phyloP scores from a whole-genome alignment of 1,284 basidiomycete genomes.

The Nidula niveotomentosa region DNA sequence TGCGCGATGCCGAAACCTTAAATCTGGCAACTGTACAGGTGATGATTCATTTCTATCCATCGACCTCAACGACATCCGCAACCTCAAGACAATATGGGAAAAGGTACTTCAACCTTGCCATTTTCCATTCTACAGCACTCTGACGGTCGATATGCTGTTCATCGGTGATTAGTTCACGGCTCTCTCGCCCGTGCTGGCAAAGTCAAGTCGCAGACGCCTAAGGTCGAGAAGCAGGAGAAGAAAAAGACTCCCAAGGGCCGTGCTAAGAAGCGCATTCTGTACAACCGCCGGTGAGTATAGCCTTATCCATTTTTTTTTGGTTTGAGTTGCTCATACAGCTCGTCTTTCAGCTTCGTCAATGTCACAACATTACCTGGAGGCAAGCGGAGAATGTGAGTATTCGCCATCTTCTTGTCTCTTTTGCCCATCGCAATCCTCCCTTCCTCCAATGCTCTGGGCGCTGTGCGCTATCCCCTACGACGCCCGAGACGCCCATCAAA shows the following conservation, averaged over 20 bases:
- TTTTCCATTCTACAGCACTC: conserved; percentile 5
- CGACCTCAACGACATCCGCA: conserved; percentile 22
- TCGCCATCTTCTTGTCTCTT: background rate
- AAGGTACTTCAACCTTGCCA: conserved; percentile 41
- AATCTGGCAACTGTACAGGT: conserved; percentile 30
- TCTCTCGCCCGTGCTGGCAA: conserved; percentile 99
- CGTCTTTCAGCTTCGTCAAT: conserved; percentile 81
- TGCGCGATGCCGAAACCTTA: conserved; percentile 31
- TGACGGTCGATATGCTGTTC: conserved; percentile 7
- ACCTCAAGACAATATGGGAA: conserved; percentile 57
- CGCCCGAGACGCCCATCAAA: background rate
- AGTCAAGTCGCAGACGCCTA: conserved; percentile 97
- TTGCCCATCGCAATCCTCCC: too few species aligned
- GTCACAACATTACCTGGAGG: conserved; percentile 88
- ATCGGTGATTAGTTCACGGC: conserved; percentile 79
- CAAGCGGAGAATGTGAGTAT: conserved; percentile 94
- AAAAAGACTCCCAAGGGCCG: conserved; percentile 96
- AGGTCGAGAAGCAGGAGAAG: conserved; percentile 98
- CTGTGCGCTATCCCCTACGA: background rate
- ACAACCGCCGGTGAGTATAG: conserved; percentile 80
- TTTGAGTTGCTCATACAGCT: background rate
- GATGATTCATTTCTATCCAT: conserved; percentile 14
- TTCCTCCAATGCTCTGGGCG: background rate
- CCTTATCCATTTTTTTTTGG: conserved; percentile 8
- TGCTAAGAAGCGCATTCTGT: conserved; percentile 94